Evolutionary conservation across 176 grass and related monocot genomes (phyloP).

Genomic region (sorghum (Sorghum bicolor)): DNA sequence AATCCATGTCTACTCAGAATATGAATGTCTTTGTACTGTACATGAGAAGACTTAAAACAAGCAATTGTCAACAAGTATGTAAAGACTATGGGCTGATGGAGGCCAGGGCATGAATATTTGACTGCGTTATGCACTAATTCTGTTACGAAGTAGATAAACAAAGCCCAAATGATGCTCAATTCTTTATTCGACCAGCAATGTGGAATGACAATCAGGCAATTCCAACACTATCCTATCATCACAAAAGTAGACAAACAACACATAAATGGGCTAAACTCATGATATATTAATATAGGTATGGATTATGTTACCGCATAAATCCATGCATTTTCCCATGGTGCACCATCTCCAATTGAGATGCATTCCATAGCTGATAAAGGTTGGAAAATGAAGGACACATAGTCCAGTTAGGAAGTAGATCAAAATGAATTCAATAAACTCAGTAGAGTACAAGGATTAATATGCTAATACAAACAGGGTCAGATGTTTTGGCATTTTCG

Average conservation of each 20-base stretch:
- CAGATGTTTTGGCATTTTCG: constrained; percentile 84
- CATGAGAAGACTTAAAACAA: neutral
- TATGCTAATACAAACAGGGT: constrained; percentile 60
- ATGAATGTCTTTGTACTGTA: neutral
- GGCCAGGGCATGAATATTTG: neutral
- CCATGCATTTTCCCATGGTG: constrained; percentile 94
- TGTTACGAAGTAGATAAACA: neutral
- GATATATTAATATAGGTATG: neutral
- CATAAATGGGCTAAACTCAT: neutral
- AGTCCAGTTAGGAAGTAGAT: constrained; percentile 6
- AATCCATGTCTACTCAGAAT: neutral
- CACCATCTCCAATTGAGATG: constrained; percentile 93
- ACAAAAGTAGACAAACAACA: neutral
- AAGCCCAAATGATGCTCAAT: neutral
- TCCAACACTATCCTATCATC: neutral
- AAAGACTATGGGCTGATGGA: neutral
- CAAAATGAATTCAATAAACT: constrained; percentile 14
- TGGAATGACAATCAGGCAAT: neutral
- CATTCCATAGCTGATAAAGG: constrained; percentile 87
- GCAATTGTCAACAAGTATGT: neutral
- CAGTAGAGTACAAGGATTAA: neutral
- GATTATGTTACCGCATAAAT: constrained; percentile 78
- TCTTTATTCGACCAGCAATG: neutral
- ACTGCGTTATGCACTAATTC: neutral
- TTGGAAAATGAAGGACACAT: neutral